phyloP scores from a whole-genome alignment of 176 grass and related monocot species.

The Canna indica region DNA sequence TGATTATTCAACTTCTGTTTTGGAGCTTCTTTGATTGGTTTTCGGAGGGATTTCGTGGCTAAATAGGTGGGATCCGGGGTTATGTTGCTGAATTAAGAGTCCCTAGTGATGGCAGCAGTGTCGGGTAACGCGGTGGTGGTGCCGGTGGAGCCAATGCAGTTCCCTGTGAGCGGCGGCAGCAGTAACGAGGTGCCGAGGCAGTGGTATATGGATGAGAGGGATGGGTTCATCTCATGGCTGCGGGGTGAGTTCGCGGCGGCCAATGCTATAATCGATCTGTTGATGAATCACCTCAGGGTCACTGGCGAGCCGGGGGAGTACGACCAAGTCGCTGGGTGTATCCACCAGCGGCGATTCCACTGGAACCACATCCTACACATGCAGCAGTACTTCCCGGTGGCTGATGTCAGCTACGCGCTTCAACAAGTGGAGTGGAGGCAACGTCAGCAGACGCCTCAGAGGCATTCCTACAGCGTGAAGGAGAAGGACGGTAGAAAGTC shows the following conservation, averaged over 20 bases:
- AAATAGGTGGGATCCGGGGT: constrained; percentile 9
- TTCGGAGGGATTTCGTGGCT: constrained; percentile 1
- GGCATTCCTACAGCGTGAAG: constrained; percentile 12
- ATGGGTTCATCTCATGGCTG: constrained; percentile 86
- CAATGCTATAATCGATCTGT: constrained; percentile 75
- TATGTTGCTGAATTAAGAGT: neutral
- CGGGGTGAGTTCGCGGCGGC: constrained; percentile 85
- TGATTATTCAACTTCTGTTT: neutral
- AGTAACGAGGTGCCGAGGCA: constrained; percentile 22
- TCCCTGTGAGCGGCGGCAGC: neutral
- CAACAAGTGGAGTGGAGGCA: constrained; percentile 53
- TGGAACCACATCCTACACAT: constrained; percentile 80
- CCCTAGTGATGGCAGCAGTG: constrained; percentile 6
- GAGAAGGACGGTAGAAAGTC: constrained; percentile 22
- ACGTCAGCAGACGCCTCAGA: constrained; percentile 28
- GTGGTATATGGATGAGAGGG: constrained; percentile 53
- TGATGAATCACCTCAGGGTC: constrained; percentile 58
- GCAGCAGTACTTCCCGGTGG: constrained; percentile 86
- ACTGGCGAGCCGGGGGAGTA: constrained; percentile 55
- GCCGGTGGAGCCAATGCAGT: constrained; percentile 8
- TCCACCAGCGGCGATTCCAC: constrained; percentile 73
- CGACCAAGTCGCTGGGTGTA: constrained; percentile 42
- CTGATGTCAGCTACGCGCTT: constrained; percentile 54
- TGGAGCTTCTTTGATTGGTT: neutral
- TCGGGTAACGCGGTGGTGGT: constrained; percentile 17